These are phyloP conservation scores for Collariella sp. DNA, from an alignment of 495 filamentous ascomycete species.

Conservation along the genomic window DNA sequence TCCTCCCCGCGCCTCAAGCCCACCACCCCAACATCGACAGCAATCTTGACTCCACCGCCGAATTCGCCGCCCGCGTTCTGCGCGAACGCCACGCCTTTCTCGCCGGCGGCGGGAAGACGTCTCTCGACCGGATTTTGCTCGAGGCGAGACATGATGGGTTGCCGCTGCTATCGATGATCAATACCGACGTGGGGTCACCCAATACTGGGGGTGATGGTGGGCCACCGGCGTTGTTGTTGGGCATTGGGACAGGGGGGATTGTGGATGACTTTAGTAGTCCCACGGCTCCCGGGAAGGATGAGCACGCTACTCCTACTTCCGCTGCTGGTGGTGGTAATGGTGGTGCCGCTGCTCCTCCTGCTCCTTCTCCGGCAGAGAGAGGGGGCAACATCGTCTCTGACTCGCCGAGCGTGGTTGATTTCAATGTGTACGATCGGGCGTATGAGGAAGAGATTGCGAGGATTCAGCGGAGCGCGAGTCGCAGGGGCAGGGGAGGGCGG, in stretches of 20 bases:
- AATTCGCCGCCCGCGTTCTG: slow-evolving; percentile 34
- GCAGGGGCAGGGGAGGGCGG: not conserved
- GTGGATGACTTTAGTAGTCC: slow-evolving; percentile 32
- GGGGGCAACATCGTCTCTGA: slow-evolving; percentile 71
- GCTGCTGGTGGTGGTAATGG: not conserved
- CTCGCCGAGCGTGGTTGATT: slow-evolving; percentile 69
- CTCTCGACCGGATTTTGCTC: slow-evolving; percentile 34
- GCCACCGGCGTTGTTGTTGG: slow-evolving; percentile 51
- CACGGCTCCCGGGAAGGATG: not conserved
- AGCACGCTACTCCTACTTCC: not conserved
- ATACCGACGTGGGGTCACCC: not conserved
- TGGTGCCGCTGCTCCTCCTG: slow-evolving; percentile 11
- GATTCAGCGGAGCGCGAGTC: slow-evolving; percentile 40
- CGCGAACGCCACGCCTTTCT: slow-evolving; percentile 31
- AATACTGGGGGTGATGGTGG: too few relatives aligned
- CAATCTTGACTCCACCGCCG: slow-evolving; percentile 26
- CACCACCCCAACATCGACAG: not conserved
- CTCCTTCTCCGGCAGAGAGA: too few relatives aligned
- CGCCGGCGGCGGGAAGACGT: slow-evolving; percentile 20
- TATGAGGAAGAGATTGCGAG: slow-evolving; percentile 74
- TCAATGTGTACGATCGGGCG: slow-evolving; percentile 79
- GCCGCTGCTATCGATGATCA: not conserved
- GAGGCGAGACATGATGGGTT: not conserved
- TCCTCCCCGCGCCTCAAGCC: slow-evolving; percentile 22
- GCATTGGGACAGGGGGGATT: slow-evolving; percentile 58